phyloP scores from a whole-genome alignment of 495 filamentous ascomycete genomes.

The Friedmanniomyces endolithicus region DNA sequence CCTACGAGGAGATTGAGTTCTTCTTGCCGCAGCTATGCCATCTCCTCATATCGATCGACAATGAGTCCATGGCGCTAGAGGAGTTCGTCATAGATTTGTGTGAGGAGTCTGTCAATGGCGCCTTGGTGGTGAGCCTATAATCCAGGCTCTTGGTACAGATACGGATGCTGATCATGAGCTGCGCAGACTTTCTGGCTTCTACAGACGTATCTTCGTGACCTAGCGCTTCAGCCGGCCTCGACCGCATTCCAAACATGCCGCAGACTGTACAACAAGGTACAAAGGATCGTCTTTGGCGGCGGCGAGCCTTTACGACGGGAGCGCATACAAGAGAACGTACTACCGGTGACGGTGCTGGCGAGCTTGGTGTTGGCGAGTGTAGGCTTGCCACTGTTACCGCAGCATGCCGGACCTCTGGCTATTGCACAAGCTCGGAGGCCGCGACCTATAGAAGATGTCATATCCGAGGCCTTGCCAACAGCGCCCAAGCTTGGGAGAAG shows the following conservation, averaged over 20 bases:
- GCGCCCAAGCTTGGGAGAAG: slow-evolving; percentile 44
- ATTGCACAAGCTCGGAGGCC: slow-evolving; percentile 62
- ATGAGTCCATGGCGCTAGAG: slow-evolving; percentile 72
- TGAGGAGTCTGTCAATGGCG: slow-evolving; percentile 66
- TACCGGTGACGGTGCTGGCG: slow-evolving; percentile 58
- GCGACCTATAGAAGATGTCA: slow-evolving; percentile 41
- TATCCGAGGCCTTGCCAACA: slow-evolving; percentile 41
- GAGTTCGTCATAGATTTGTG: slow-evolving; percentile 70
- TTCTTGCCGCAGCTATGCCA: slow-evolving; percentile 69
- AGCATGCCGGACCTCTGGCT: slow-evolving; percentile 53
- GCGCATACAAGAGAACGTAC: slow-evolving; percentile 60
- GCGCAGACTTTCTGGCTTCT: slow-evolving; percentile 69
- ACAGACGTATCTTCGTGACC: slow-evolving; percentile 67
- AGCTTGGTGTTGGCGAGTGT: slow-evolving; percentile 58
- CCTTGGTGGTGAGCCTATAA: slow-evolving; percentile 47
- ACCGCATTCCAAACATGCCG: slow-evolving; percentile 60
- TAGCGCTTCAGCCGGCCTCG: slow-evolving; percentile 53
- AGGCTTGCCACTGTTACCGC: slow-evolving; percentile 34
- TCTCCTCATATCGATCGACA: slow-evolving; percentile 64
- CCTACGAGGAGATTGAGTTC: slow-evolving; percentile 74
- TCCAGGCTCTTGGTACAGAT: background rate
- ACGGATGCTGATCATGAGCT: slow-evolving; percentile 1
- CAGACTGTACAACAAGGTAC: slow-evolving; percentile 66
- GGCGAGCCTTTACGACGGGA: slow-evolving; percentile 49
- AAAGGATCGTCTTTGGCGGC: slow-evolving; percentile 63